A percentile compares a stretch with the other conserved stretches of the same genome.
Evolutionary conservation across 164 flowering plant species (phyloP).

Genomic region (Chimonanthus salicifolius): DNA sequence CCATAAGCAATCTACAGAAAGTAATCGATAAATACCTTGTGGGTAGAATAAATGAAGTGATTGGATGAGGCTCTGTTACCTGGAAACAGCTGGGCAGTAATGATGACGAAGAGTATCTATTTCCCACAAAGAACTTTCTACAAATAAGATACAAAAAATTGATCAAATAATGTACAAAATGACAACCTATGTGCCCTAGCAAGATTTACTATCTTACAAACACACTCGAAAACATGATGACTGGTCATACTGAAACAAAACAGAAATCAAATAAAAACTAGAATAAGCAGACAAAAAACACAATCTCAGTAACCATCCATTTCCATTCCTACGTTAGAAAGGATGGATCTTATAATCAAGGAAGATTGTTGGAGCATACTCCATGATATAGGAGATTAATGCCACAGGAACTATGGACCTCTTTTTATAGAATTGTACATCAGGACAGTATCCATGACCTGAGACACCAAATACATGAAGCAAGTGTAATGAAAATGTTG

Average conservation of each 20-base stretch:
- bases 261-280: neutral
- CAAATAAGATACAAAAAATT: conserved; percentile 1
- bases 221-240: neutral
- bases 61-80: conserved; percentile 29
- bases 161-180: neutral
- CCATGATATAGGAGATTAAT: neutral
- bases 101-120: conserved; percentile 86
- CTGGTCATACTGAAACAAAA: neutral
- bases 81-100: conserved; percentile 90
- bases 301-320: too few relatives aligned
- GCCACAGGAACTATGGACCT: neutral
- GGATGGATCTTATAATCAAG: too few relatives aligned
- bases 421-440: neutral
- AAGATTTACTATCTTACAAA: neutral
- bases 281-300: neutral
- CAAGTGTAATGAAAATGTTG: neutral
- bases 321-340: too few relatives aligned
- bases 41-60: neutral
- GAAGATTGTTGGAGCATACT: neutral
- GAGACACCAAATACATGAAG: too few relatives aligned
- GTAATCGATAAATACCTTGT: neutral
- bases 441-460: neutral
- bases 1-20: neutral
- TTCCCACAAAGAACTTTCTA: conserved; percentile 97
- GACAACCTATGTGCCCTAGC: neutral